A percentile compares a stretch with the other conserved stretches of the same genome.
These are phyloP conservation scores for Scenedesmus sp. DNA, from an alignment of 163 green algal genomes.

Conservation along the genomic window DNA sequence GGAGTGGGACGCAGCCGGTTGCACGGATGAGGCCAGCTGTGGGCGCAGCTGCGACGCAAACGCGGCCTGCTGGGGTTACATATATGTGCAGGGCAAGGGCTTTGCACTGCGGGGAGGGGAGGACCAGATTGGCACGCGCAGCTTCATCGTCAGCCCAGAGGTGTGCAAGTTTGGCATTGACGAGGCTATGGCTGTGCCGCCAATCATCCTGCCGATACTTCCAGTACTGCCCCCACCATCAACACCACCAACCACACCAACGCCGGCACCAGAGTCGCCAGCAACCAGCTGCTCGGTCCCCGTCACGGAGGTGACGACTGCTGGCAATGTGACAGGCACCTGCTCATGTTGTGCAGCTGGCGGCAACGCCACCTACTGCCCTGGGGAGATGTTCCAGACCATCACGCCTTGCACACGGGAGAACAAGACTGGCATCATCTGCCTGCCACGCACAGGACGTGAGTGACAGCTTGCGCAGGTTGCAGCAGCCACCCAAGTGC, in stretches of 20 bases:
- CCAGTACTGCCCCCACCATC: background rate
- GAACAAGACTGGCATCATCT: background rate
- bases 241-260: background rate
- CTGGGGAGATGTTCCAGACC: background rate
- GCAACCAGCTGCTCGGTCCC: background rate
- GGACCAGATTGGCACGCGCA: no score
- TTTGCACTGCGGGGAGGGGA: no score
- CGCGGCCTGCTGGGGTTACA: conserved; percentile 21
- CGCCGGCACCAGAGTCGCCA: background rate
- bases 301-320: background rate
- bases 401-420: background rate
- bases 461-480: background rate
- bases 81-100: background rate
- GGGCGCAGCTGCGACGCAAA: background rate
- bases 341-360: no score
- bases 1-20: background rate
- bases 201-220: background rate
- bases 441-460: background rate
- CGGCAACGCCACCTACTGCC: background rate
- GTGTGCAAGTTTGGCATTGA: no score
- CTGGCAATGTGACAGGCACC: background rate
- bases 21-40: conserved; percentile 2
- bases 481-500: no score
- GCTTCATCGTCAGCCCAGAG: no score
- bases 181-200: no score